A percentile compares a stretch with the other conserved stretches of the same genome.
These are phyloP conservation scores for Botrytis tulipae DNA, from an alignment of 2,329 filamentous ascomycete genomes.

Conservation along the genomic window DNA sequence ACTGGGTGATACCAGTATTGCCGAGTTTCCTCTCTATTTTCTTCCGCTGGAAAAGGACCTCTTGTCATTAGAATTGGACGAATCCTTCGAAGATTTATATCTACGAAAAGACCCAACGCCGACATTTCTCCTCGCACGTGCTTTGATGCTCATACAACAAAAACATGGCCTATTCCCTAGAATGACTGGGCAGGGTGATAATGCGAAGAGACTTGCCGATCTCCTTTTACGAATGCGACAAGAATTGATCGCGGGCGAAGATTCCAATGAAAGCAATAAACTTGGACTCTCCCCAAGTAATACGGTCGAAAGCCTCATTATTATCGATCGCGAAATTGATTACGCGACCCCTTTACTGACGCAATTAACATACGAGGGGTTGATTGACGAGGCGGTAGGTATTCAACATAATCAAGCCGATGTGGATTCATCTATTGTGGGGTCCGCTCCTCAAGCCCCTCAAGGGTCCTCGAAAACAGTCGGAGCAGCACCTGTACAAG, in stretches of 20 bases:
- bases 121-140: conserved; percentile 84
- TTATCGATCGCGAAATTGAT: conserved; percentile 94
- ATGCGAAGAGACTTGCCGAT: conserved; percentile 84
- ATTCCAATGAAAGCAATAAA: conserved; percentile 58
- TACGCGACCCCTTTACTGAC: conserved; percentile 89
- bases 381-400: conserved; percentile 90
- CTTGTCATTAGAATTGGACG: conserved; percentile 83
- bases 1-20: conserved; percentile 84
- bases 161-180: conserved; percentile 90
- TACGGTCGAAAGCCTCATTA: conserved; percentile 83
- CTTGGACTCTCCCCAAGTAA: conserved; percentile 80
- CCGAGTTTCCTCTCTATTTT: conserved; percentile 85
- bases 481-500: conserved; percentile 56
- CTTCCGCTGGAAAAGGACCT: conserved; percentile 90
- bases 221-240: conserved; percentile 87
- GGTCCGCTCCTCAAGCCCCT: conserved; percentile 60
- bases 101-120: conserved; percentile 86
- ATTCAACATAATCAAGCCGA: conserved; percentile 93
- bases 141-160: conserved; percentile 91
- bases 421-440: conserved; percentile 85
- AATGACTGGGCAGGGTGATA: conserved; percentile 93
- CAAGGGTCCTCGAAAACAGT: conserved; percentile 56
- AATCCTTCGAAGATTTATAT: conserved; percentile 84
- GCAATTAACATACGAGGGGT: conserved; percentile 92
- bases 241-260: conserved; percentile 79